Evolutionary conservation across 169 alveolate genomes (phyloP), one percentile per base, ranked within the genome.

Genomic region (Plasmodium vivax): DNA sequence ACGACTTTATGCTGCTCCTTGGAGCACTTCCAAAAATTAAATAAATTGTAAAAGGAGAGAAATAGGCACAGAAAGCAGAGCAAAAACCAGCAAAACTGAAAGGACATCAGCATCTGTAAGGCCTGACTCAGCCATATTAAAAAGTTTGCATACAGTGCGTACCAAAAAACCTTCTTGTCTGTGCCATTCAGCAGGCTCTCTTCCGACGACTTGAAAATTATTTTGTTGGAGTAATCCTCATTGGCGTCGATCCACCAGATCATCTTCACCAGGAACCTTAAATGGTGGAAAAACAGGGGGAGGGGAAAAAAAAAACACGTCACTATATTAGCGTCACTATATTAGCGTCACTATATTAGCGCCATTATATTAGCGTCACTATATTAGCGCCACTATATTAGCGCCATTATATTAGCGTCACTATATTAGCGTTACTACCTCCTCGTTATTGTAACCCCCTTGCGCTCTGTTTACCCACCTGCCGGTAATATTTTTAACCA

Each of bases 401-500:
- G 19, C 14, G 14, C 7, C 19, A 9, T 47, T 10, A 47, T 47
- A 51, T 14, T 4, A 1, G 16, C 62, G 8, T 3, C 12, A 51
- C 16, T 51, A 51, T 16, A 68, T 68, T 1, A 10, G 32, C 10
- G 71, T 80, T 38, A 14, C 41, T 7, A 8, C 73, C 71, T 19
- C 6, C 7, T 27, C 45, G 56, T 45, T 45, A 71, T 23, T 23
- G 27, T 23, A 23, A 47, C 19, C 54, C 16, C 45, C 10, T 41
- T 75, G 23, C 3, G 23, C 6, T 2, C 2, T 6, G 41, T 10
- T 41, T n/a, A 34, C 77, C 38, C 84, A 92, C 95, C 95, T 81
- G 38, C 95, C 95, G 30, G 85, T 92, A 19, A 92, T 92, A 92
- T 92, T 92, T 82, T 92, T 92, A 71, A 92, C 95, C 41, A 92